A percentile compares a stretch with the other conserved stretches of the same genome.
Evolutionary conservation across 129 eudicot species (phyloP).

Genomic region (Heracleum sosnowskyi): DNA sequence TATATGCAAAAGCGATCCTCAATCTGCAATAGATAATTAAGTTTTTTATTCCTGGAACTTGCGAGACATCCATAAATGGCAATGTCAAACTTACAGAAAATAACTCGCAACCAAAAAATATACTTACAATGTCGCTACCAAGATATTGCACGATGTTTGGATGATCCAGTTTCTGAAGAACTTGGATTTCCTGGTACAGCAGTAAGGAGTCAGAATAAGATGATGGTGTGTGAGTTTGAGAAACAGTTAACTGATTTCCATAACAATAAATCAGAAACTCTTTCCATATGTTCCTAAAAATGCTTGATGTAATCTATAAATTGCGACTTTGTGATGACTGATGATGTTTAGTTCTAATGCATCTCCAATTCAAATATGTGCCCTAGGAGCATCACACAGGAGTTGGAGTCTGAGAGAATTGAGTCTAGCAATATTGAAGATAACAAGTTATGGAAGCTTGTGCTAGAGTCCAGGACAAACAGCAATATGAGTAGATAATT

Average conservation of each 20-base stretch:
- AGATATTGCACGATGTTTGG: conserved; percentile 81
- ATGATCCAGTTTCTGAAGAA: conserved; percentile 65
- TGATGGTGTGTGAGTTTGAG: neutral
- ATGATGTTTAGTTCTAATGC: neutral
- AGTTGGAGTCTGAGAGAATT: neutral
- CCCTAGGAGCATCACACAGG: neutral
- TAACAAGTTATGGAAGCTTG: neutral
- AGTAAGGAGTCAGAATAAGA: conserved; percentile 1
- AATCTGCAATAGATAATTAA: conserved; percentile 33
- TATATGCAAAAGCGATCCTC: conserved; percentile 85
- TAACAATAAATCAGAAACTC: neutral
- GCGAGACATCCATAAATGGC: neutral
- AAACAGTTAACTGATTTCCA: neutral
- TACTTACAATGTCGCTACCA: conserved; percentile 81
- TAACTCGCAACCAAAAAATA: conserved; percentile 6
- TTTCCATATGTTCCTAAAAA: neutral
- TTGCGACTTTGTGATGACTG: too few relatives aligned
- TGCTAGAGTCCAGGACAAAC: neutral
- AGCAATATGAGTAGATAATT: neutral
- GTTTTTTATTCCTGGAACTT: neutral
- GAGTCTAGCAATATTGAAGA: neutral
- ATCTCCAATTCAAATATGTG: neutral
- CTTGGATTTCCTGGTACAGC: conserved; percentile 70
- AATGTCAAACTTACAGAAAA: neutral
- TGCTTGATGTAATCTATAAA: neutral